Base-by-base conservation (phyloP, 352 stramenopile species). In the Blastocystis sp. region DNA sequence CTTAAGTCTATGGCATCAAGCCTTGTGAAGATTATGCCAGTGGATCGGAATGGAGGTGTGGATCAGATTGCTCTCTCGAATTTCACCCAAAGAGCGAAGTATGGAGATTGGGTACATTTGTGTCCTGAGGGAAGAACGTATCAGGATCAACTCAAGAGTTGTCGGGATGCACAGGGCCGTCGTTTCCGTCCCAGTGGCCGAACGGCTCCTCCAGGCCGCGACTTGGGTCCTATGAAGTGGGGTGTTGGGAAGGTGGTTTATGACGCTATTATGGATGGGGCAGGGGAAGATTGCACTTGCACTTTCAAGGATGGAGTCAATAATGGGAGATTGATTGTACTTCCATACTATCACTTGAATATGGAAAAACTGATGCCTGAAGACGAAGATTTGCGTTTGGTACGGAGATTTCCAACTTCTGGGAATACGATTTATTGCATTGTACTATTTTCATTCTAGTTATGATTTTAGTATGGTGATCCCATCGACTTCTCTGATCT, bases 301-400 rank as follows among this genome's bases (percentile, higher is more conserved):
- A 59, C 14, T 3, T 83, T 66, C 37, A 21, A 37, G 46, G 24
- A 83, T 37, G 71, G 71, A 43, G 49, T 83, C n/a, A 83, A 83
- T 42, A 66, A 66, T 51, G 71, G 71, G 24, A 61, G 39, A 46
- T 42, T 83, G 49, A 66, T 95, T 71, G 92, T 95, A 56, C 88
- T 95, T 61, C 92, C 92, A 7, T 90, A 94, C 88, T 95, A 95
- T 83, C 92, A 94, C 88, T 88, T 91, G 83, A 94, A 94, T 89
- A 94, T 95, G 92, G 91, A 94, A 87, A 88, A 93, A 11, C 37
- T 95, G 58, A 93, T 95, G 91, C 92, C 92, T 29, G 92, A 95
- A 88, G 91, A 94, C 87, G 90, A 90, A 73, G 56, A 92, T 52
- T 93, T 94, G 87, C 90, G 90, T 35, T 85, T 95, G 9, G 92